These are phyloP conservation scores for Hysterangium stoloniferum DNA, from an alignment of 768 basidiomycete genomes.

Conservation along the genomic window DNA sequence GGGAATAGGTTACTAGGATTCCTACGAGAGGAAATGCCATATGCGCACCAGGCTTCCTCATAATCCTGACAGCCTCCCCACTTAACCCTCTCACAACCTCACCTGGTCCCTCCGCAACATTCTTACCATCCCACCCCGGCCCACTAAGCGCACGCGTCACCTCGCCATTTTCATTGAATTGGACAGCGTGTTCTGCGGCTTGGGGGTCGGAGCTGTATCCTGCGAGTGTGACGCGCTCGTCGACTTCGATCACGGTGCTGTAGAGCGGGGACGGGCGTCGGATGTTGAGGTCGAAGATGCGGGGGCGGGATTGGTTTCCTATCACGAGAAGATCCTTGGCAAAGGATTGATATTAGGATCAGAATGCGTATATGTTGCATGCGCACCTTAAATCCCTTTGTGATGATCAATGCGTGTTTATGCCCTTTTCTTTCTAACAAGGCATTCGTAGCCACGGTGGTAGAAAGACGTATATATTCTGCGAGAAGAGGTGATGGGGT, in stretches of 20 bases:
- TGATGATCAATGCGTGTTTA: constrained; percentile 85
- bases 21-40: neutral
- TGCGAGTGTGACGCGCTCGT: constrained; percentile 91
- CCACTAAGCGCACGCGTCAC: constrained; percentile 65
- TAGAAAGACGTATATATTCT: constrained; percentile 90
- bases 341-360: neutral
- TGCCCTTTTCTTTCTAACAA: constrained; percentile 92
- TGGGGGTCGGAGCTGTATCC: constrained; percentile 89
- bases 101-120: constrained; percentile 70
- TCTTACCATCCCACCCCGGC: constrained; percentile 63
- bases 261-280: constrained; percentile 71
- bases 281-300: constrained; percentile 93
- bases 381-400: constrained; percentile 65
- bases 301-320: constrained; percentile 90
- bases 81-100: constrained; percentile 75
- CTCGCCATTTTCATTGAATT: constrained; percentile 68
- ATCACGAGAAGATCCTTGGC: constrained; percentile 74
- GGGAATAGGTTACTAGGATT: constrained; percentile 2
- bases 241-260: constrained; percentile 63
- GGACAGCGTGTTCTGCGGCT: constrained; percentile 64
- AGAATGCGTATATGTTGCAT: neutral
- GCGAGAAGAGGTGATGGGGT: constrained; percentile 4
- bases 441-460: constrained; percentile 95
- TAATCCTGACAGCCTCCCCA: constrained; percentile 82
- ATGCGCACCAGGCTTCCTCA: constrained; percentile 58